These are phyloP conservation scores for Mortierella sp. DNA, from an alignment of 371 early-diverging fungal genomes.

Conservation along the genomic window DNA sequence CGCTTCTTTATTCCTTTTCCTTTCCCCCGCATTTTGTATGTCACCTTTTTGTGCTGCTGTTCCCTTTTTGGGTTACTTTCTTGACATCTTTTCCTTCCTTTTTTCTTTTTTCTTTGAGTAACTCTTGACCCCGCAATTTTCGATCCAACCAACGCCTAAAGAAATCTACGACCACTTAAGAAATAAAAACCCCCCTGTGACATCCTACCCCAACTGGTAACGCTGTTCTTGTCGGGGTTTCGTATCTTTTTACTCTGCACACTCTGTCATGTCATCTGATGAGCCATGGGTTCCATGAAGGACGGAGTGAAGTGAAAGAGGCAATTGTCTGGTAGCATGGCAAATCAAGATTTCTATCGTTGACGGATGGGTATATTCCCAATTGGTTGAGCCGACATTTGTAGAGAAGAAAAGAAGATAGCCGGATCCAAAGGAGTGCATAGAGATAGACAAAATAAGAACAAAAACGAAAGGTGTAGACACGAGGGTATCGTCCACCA, in stretches of 20 bases:
- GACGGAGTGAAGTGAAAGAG: neutral
- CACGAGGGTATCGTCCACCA: neutral
- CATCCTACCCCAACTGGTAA: neutral
- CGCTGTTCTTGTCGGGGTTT: neutral
- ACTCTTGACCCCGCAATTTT: slow-evolving; percentile 30
- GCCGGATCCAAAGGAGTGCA: neutral
- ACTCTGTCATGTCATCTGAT: neutral
- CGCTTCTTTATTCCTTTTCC: neutral
- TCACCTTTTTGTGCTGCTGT: slow-evolving; percentile 4
- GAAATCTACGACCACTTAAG: slow-evolving; percentile 27
- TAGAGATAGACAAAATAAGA: slow-evolving; percentile 9
- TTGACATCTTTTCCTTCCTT: neutral
- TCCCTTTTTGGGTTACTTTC: neutral
- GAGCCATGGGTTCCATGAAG: neutral
- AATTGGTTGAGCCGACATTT: neutral
- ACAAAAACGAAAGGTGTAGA: neutral
- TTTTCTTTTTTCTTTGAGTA: neutral
- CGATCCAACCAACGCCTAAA: slow-evolving; percentile 32
- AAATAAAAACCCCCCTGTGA: neutral
- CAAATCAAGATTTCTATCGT: neutral
- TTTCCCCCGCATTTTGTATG: neutral
- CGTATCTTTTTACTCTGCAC: neutral
- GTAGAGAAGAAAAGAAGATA: neutral
- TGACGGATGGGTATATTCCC: neutral
- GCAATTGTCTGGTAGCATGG: neutral